Evolutionary conservation across 2,329 filamentous ascomycete genomes (phyloP).

Genomic region (Stagonosporopsis rhizophila): DNA sequence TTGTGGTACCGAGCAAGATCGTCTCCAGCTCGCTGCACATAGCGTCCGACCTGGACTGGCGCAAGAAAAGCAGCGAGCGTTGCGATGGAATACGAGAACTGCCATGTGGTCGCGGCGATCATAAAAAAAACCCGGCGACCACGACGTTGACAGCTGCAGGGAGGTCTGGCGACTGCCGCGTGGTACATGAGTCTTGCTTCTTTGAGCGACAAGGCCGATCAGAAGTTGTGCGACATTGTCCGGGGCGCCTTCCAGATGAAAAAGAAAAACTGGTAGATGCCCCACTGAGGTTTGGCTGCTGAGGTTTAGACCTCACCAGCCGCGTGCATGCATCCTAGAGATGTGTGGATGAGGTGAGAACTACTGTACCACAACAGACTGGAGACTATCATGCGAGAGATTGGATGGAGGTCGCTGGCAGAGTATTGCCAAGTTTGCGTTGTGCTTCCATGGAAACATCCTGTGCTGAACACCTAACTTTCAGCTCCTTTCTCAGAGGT

Average conservation of each 20-base stretch:
- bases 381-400: neutral
- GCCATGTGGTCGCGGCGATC: conserved; percentile 11
- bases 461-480: neutral
- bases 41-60: neutral
- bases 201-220: conserved; percentile 1
- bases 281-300: neutral
- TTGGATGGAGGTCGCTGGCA: neutral
- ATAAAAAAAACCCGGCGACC: neutral
- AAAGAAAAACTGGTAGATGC: neutral
- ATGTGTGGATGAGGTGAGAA: neutral
- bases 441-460: neutral
- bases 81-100: conserved; percentile 7
- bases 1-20: neutral
- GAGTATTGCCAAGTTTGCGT: neutral
- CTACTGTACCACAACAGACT: neutral
- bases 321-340: neutral
- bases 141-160: conserved; percentile 3
- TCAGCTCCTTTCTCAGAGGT: neutral
- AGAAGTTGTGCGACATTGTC: conserved; percentile 10
- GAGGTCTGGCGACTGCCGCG: conserved; percentile 11
- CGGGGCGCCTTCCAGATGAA: neutral
- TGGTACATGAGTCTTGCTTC: conserved; percentile 5
- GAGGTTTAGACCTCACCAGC: neutral
- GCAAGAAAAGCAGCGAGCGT: conserved; percentile 5
- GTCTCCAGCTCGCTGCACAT: neutral